Percentiles rank a stretch among this genome's conserved stretches.
Evolutionary conservation across 495 filamentous ascomycete species (phyloP).

Genomic region (Lepraria neglecta): DNA sequence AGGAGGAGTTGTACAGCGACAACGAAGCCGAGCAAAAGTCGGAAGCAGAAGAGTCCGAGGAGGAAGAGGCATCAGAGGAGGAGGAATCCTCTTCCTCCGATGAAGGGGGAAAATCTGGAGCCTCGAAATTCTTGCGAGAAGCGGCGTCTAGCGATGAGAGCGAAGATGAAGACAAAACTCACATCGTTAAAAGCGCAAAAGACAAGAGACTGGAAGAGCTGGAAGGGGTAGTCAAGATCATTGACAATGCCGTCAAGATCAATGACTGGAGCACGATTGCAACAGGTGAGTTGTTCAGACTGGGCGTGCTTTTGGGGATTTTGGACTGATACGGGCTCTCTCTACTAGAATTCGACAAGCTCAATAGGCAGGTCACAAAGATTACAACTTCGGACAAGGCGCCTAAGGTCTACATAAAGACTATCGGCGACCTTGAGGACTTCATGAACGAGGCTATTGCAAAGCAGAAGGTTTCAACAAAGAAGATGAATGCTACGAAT

Average conservation of each 20-base stretch:
- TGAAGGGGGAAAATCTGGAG: slow-evolving; percentile 63
- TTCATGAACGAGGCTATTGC: slow-evolving; percentile 86
- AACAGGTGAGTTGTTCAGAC: slow-evolving; percentile 53
- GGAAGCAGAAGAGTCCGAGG: slow-evolving; percentile 53
- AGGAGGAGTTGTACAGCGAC: slow-evolving; percentile 84
- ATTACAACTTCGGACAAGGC: slow-evolving; percentile 66
- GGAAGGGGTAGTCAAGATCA: slow-evolving; percentile 77
- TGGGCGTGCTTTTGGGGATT: background rate
- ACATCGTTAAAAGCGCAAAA: slow-evolving; percentile 90
- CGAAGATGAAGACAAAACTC: slow-evolving; percentile 73
- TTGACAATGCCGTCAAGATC: slow-evolving; percentile 96
- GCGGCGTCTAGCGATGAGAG: slow-evolving; percentile 67
- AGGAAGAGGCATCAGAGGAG: slow-evolving; percentile 44
- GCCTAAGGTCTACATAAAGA: slow-evolving; percentile 88
- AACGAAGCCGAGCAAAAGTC: slow-evolving; percentile 48
- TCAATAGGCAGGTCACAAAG: slow-evolving; percentile 84
- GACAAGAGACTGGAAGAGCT: slow-evolving; percentile 94
- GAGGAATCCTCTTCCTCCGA: slow-evolving; percentile 47
- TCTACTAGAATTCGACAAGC: slow-evolving; percentile 82
- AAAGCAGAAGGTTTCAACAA: slow-evolving; percentile 91
- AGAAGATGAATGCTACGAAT: slow-evolving; percentile 98
- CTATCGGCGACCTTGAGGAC: slow-evolving; percentile 90
- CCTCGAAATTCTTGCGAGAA: slow-evolving; percentile 74
- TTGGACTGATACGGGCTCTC: slow-evolving; percentile 6
- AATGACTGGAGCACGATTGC: slow-evolving; percentile 93